Percentiles rank a stretch among this genome's conserved stretches.
Conservation (phyloP, 2,329 filamentous ascomycete genomes). For the Hortaea sp. region DNA sequence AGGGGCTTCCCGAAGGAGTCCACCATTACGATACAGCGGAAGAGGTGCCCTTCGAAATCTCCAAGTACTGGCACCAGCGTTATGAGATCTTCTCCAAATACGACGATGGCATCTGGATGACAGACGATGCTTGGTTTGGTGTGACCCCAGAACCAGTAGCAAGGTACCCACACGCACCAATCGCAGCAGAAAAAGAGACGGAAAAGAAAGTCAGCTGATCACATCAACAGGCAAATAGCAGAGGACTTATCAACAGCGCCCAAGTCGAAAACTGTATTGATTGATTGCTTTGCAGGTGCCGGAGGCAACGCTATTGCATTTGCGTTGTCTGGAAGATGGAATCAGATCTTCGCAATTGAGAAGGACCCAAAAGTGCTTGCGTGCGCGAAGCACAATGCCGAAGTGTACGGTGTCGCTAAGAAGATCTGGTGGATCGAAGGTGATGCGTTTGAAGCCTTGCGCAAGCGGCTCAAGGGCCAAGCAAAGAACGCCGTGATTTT, state of each 20-base stretch:
- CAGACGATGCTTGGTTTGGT: conserved; percentile 91
- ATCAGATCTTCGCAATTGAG: conserved; percentile 79
- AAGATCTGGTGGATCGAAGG: conserved; percentile 79
- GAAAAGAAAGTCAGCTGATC: not conserved
- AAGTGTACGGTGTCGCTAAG: conserved; percentile 67
- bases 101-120: conserved; percentile 80
- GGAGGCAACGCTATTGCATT: conserved; percentile 96
- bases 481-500: conserved; percentile 51
- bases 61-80: conserved; percentile 88
- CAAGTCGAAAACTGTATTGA: conserved; percentile 52
- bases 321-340: conserved; percentile 68
- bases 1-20: conserved; percentile 47
- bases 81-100: conserved; percentile 81
- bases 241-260: conserved; percentile 53
- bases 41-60: conserved; percentile 72
- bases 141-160: conserved; percentile 92
- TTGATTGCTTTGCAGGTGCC: conserved; percentile 85
- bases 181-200: no score
- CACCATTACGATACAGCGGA: conserved; percentile 62
- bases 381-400: conserved; percentile 87
- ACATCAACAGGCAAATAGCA: conserved; percentile 51
- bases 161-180: conserved; percentile 47
- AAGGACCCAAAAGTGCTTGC: conserved; percentile 68
- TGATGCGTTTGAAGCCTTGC: conserved; percentile 71
- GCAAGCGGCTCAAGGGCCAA: conserved; percentile 39